Evolutionary conservation across 345 rosid species (phyloP).

Genomic region (Syzygium grande): DNA sequence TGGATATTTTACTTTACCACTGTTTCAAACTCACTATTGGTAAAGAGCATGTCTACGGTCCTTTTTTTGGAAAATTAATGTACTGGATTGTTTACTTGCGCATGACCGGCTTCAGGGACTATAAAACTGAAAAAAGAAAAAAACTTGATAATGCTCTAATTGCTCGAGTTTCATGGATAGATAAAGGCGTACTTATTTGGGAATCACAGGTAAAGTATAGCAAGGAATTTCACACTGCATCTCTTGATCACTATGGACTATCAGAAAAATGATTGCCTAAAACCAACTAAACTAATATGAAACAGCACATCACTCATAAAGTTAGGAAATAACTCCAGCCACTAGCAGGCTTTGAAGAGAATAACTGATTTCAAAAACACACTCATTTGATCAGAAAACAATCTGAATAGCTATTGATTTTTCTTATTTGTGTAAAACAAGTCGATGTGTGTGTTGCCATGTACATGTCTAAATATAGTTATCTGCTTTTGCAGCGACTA

Average conservation of each 20-base stretch:
- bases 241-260: neutral
- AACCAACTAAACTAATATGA: neutral
- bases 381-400: neutral
- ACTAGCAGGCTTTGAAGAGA: neutral
- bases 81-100: neutral
- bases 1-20: neutral
- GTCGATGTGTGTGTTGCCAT: neutral
- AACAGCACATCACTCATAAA: neutral
- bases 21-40: neutral
- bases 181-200: neutral
- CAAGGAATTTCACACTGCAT: neutral
- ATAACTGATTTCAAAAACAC: neutral
- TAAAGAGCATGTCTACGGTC: neutral
- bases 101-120: neutral
- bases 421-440: neutral
- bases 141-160: neutral
- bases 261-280: neutral
- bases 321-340: neutral
- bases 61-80: neutral
- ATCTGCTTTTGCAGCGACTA: neutral
- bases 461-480: neutral
- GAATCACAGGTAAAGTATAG: neutral
- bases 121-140: neutral
- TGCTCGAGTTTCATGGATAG: neutral
- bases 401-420: neutral